Evolutionary conservation across 345 rosid genomes (phyloP).

Genomic region (Rhodomyrtus tomentosa): DNA sequence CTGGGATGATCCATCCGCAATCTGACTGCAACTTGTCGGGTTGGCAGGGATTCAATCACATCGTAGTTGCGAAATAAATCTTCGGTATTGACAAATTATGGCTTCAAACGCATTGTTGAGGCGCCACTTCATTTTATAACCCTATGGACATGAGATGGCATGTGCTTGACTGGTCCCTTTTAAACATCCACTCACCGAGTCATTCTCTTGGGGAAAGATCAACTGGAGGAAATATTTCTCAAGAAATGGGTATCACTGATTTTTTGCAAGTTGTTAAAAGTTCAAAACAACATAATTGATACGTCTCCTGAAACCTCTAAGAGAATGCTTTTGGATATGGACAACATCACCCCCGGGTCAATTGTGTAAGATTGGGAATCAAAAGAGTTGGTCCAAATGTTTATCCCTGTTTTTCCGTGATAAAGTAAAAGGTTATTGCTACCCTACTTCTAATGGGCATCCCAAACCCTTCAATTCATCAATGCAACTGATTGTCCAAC

Average conservation of each 20-base stretch:
- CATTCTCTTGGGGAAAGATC: conserved; percentile 29
- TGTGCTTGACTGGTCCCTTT: conserved; percentile 56
- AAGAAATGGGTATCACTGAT: conserved; percentile 74
- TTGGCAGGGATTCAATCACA: conserved; percentile 47
- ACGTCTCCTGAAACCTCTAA: conserved; percentile 15
- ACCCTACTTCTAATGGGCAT: conserved; percentile 15
- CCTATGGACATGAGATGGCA: conserved; percentile 51
- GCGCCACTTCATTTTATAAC: conserved; percentile 58
- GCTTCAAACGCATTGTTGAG: conserved; percentile 42
- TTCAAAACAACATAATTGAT: conserved; percentile 46
- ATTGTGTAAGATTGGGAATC: conserved; percentile 85
- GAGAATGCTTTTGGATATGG: conserved; percentile 14
- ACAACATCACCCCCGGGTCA: conserved; percentile 21
- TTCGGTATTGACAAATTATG: conserved; percentile 63
- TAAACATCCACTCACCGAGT: conserved; percentile 56
- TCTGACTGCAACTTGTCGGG: conserved; percentile 60
- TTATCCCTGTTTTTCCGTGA: conserved; percentile 39
- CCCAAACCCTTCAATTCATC: conserved; percentile 48
- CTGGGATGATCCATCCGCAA: conserved; percentile 80
- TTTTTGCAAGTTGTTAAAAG: conserved; percentile 71
- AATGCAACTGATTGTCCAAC: too few species aligned
- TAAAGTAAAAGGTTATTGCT: conserved; percentile 37
- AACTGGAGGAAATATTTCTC: conserved; percentile 80
- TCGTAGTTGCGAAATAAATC: conserved; percentile 54
- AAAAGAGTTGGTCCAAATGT: conserved; percentile 43